Evolutionary conservation across 148 eudicot genomes (phyloP), one percentile per base, ranked within the genome.

Genomic region (Heliosperma pusillum): DNA sequence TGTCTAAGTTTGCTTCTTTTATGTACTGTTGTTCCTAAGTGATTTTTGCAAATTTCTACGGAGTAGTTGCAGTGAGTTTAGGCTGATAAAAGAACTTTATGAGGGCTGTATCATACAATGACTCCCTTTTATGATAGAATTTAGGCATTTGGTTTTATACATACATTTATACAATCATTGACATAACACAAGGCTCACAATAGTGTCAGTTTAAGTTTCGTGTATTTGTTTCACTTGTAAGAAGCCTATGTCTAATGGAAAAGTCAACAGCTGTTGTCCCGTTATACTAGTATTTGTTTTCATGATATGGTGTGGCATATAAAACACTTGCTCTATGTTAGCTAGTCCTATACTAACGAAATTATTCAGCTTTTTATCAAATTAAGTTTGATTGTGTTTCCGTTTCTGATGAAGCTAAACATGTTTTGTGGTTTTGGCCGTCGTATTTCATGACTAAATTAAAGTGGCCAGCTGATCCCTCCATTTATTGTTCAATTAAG

Each of bases 1-100:
- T 57, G 80, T 60, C 77, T 5, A 13, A 26, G 62, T n/a, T 33
- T 64, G 12, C 12, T 36, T 42, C 12, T 60, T 24, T 52, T 50
- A 17, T 16, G 9, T 36, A 36, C 55, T 50, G 55, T 50, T 50
- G 53, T 15, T 47, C 5, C 16, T 2, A 47, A 50, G 55, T 13
- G 12, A 1, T 50, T 4, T 2, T 50, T 50, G 55, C 55, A 15
- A 50, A 50, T 50, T 50, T 12, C 17, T 16, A n/a, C n/a, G n/a
- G n/a, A 11, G 55, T 50, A 50, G 15, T 50, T 50, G 55, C 55
- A 50, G 19, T 11, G 55, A 50, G 55, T n/a, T n/a, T n/a, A n/a
- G 7, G 42, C 5, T 33, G 6, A 3, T 33, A 33, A 3, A 33
- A 33, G 40, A 33, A 33, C 40, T 33, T 36, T 36, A 36, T 36